These are phyloP conservation scores for Martensiomyces pterosporus DNA, from an alignment of 192 early-diverging fungal genomes.

Conservation along the genomic window DNA sequence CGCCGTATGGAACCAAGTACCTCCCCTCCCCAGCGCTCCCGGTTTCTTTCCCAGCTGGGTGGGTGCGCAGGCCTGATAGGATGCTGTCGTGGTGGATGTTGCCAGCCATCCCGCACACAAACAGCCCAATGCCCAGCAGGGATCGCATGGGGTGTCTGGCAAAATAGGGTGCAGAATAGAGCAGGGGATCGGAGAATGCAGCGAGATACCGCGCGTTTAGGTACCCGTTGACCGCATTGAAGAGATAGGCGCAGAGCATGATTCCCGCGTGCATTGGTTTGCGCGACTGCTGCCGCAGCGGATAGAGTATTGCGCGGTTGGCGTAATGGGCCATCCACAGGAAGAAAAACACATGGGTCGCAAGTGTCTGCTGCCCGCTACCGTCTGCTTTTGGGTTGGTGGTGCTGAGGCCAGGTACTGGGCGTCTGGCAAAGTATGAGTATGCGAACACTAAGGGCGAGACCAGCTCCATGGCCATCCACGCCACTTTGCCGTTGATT, in stretches of 20 bases:
- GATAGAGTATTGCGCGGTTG: constrained; percentile 43
- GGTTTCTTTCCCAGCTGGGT: neutral
- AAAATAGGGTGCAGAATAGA: neutral
- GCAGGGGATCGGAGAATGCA: neutral
- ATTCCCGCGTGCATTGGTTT: constrained; percentile 45
- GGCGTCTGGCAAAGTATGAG: constrained; percentile 5
- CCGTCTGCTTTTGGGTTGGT: neutral
- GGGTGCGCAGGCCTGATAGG: constrained; percentile 20
- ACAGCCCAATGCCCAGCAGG: constrained; percentile 4
- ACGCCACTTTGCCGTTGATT: constrained; percentile 24
- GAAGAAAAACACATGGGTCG: constrained; percentile 2
- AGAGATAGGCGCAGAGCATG: constrained; percentile 26
- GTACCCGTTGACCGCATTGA: constrained; percentile 48
- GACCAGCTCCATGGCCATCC: constrained; percentile 43
- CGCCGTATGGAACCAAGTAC: constrained; percentile 37
- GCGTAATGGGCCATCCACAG: constrained; percentile 39
- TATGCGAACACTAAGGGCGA: constrained; percentile 23
- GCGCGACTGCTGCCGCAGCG: constrained; percentile 31
- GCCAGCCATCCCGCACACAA: constrained; percentile 23
- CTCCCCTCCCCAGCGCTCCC: too few relatives aligned
- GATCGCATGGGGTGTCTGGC: neutral
- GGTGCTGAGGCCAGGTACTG: neutral
- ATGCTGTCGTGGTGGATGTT: constrained; percentile 44
- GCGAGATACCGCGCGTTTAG: constrained; percentile 45
- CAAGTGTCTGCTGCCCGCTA: neutral